Percentiles rank a stretch among this genome's conserved stretches.
Evolutionary conservation across 495 filamentous ascomycete species (phyloP).

Genomic region (Neohortaea acidophila): DNA sequence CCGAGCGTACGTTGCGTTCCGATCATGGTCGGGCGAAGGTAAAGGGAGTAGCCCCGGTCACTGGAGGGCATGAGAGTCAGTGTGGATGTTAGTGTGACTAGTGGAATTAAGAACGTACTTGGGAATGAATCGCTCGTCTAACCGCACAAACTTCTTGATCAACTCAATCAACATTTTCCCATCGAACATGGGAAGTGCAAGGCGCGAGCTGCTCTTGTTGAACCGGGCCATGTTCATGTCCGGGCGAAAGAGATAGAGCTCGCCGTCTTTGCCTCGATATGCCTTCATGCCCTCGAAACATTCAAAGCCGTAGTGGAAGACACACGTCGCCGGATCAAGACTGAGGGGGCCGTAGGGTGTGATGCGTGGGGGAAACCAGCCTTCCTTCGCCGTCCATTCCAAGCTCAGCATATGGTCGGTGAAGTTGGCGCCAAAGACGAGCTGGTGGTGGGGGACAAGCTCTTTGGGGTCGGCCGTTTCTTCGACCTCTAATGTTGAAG

Average conservation of each 20-base stretch:
- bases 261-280: constrained; percentile 63
- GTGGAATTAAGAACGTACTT: constrained; percentile 29
- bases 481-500: constrained; percentile 56
- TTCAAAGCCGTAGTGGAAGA: constrained; percentile 96
- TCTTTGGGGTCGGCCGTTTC: constrained; percentile 62
- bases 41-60: constrained; percentile 71
- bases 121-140: constrained; percentile 84
- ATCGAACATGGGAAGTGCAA: constrained; percentile 77
- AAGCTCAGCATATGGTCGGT: constrained; percentile 93
- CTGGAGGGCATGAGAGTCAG: constrained; percentile 23
- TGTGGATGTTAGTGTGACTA: background rate
- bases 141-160: constrained; percentile 58
- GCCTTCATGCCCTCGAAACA: constrained; percentile 99
- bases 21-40: constrained; percentile 92
- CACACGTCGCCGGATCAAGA: constrained; percentile 88
- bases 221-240: constrained; percentile 90
- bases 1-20: constrained; percentile 89
- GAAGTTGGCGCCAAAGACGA: constrained; percentile 78
- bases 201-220: constrained; percentile 75
- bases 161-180: constrained; percentile 56
- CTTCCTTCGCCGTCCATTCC: constrained; percentile 73
- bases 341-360: constrained; percentile 91
- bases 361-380: constrained; percentile 71
- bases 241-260: constrained; percentile 80
- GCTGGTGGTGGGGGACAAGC: constrained; percentile 54